phyloP scores from a whole-genome alignment of 1,284 basidiomycete species.

The Ustilago shanxiensis region DNA sequence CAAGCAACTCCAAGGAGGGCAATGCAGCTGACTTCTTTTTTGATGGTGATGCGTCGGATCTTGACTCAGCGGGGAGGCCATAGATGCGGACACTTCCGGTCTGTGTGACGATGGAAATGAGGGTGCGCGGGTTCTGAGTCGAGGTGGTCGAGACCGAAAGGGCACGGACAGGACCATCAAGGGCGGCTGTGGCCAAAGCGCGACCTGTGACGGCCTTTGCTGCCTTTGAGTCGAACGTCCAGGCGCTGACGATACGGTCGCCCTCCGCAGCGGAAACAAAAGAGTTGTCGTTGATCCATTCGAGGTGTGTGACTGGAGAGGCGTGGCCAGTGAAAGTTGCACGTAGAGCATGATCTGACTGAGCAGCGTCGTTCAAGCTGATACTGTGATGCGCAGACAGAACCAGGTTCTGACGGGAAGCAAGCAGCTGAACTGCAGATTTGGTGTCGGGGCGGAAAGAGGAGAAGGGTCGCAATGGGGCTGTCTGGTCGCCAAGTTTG shows the following conservation, averaged over 20 bases:
- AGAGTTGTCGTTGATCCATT: slow-evolving; percentile 50
- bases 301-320: slow-evolving; percentile 62
- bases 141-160: slow-evolving; percentile 39
- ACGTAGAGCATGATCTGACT: slow-evolving; percentile 18
- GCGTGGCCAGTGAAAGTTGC: slow-evolving; percentile 60
- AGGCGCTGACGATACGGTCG: slow-evolving; percentile 81
- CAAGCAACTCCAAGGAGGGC: slow-evolving; percentile 37
- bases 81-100: slow-evolving; percentile 63
- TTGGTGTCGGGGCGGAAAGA: slow-evolving; percentile 52
- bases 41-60: slow-evolving; percentile 40
- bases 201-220: slow-evolving; percentile 29
- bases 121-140: slow-evolving; percentile 68
- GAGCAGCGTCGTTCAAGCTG: slow-evolving; percentile 32
- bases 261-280: slow-evolving; percentile 81
- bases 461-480: slow-evolving; percentile 28
- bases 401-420: slow-evolving; percentile 28
- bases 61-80: slow-evolving; percentile 54
- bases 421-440: slow-evolving; percentile 42
- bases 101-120: slow-evolving; percentile 69
- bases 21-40: slow-evolving; percentile 52
- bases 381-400: slow-evolving; percentile 61
- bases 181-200: slow-evolving; percentile 69
- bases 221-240: slow-evolving; percentile 72
- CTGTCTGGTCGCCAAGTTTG: slow-evolving; percentile 40
- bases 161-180: slow-evolving; percentile 69